Evolutionary conservation across 1,284 basidiomycete genomes (phyloP).

Genomic region (Fistulinella staudtii): DNA sequence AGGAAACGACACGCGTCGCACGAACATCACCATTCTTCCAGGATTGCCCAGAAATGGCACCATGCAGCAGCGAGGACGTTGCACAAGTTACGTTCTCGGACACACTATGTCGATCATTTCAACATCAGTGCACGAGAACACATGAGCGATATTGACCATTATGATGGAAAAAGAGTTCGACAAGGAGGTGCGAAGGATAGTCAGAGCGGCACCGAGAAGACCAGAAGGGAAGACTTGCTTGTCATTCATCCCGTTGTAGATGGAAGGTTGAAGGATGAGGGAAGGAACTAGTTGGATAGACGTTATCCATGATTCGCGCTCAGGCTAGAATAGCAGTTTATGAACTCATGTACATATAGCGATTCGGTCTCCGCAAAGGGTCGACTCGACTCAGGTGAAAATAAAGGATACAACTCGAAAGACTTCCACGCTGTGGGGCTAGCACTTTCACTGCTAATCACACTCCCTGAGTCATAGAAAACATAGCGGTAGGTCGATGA

Average conservation of each 20-base stretch:
- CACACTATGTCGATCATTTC: slow-evolving; percentile 59
- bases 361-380: no score
- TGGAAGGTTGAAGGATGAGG: slow-evolving; percentile 67
- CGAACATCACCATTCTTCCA: slow-evolving; percentile 16
- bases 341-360: no score
- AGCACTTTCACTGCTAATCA: no score
- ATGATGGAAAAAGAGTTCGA: slow-evolving; percentile 54
- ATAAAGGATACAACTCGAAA: no score
- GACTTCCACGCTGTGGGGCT: no score
- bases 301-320: no score
- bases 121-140: slow-evolving; percentile 64
- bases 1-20: slow-evolving; percentile 15
- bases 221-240: slow-evolving; percentile 51
- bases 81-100: slow-evolving; percentile 45
- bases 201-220: slow-evolving; percentile 27
- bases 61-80: slow-evolving; percentile 43
- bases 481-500: no score
- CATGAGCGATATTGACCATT: slow-evolving; percentile 74
- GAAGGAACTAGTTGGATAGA: slow-evolving; percentile 25
- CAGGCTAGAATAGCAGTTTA: no score
- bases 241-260: slow-evolving; percentile 68
- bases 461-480: no score
- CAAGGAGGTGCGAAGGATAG: slow-evolving; percentile 30
- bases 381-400: no score
- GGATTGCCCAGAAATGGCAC: slow-evolving; percentile 46